Percentiles rank a stretch among this genome's conserved stretches.
These are phyloP conservation scores for Prosopis cineraria DNA, from an alignment of 306 rosid genomes.

Conservation along the genomic window DNA sequence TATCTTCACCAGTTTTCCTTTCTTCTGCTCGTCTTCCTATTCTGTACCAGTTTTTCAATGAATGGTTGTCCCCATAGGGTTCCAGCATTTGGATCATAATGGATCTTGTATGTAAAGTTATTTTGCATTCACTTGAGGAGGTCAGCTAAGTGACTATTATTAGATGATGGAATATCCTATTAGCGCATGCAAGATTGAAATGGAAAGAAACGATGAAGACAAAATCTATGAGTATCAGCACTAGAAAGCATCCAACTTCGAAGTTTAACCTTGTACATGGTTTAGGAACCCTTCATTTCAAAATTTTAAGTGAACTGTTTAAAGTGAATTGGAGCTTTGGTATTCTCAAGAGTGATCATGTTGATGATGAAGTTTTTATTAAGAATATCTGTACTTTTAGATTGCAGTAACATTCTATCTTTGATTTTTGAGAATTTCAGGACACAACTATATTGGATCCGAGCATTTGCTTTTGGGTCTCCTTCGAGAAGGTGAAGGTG, in stretches of 20 bases:
- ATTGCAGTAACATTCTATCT: slow-evolving; percentile 8
- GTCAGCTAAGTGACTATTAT: not conserved
- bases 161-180: slow-evolving; percentile 4
- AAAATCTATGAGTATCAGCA: not conserved
- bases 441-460: slow-evolving; percentile 96
- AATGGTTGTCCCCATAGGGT: not conserved
- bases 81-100: not conserved
- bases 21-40: not conserved
- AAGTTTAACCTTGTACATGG: too few species aligned
- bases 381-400: not conserved
- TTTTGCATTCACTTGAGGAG: not conserved
- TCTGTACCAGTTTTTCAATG: not conserved
- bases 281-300: too few species aligned
- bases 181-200: not conserved
- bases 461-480: slow-evolving; percentile 98
- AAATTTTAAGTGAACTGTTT: too few species aligned
- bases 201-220: not conserved
- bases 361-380: not conserved
- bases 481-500: slow-evolving; percentile 98
- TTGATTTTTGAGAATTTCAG: slow-evolving; percentile 46
- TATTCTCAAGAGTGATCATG: not conserved
- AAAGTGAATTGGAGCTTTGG: not conserved
- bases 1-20: not conserved
- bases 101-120: not conserved
- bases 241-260: not conserved